phyloP scores from a whole-genome alignment of 768 basidiomycete species.

The Hemileccinum rubropunctum region DNA sequence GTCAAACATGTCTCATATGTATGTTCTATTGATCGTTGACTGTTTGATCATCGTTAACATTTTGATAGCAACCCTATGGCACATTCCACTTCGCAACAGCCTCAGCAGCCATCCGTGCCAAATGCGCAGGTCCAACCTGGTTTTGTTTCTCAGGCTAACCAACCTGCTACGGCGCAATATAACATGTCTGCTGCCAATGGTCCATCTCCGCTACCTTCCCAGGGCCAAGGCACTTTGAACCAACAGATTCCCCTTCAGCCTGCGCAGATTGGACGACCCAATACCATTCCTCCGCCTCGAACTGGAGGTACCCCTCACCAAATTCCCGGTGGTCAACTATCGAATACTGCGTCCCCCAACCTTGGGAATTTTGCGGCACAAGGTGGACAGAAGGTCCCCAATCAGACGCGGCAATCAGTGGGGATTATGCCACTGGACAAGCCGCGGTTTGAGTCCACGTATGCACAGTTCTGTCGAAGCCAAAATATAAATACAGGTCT shows the following conservation, averaged over 20 bases:
- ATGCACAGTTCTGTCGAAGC: conserved; percentile 45
- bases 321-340: conserved; percentile 26
- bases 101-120: conserved; percentile 14
- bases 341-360: conserved; percentile 35
- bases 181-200: conserved; percentile 16
- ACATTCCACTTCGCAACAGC: conserved; percentile 18
- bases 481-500: conserved; percentile 40
- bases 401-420: conserved; percentile 13
- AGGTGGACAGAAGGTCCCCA: conserved; percentile 21
- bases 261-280: conserved; percentile 28
- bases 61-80: conserved; percentile 17
- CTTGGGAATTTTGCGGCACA: conserved; percentile 24
- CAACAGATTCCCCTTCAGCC: conserved; percentile 34
- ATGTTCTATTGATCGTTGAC: conserved; percentile 11
- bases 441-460: conserved; percentile 49
- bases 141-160: conserved; percentile 17
- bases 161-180: conserved; percentile 14
- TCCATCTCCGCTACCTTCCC: conserved; percentile 21
- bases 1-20: conserved; percentile 34
- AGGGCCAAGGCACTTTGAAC: conserved; percentile 14
- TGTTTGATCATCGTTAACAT: conserved; percentile 4
- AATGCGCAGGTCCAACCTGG: conserved; percentile 20
- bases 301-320: conserved; percentile 40
- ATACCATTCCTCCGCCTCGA: conserved; percentile 37
- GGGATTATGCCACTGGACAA: conserved; percentile 45